Evolutionary conservation across 345 rosid species (phyloP), one percentile per base, ranked within the genome.

Genomic region (Rhodamnia argentea): DNA sequence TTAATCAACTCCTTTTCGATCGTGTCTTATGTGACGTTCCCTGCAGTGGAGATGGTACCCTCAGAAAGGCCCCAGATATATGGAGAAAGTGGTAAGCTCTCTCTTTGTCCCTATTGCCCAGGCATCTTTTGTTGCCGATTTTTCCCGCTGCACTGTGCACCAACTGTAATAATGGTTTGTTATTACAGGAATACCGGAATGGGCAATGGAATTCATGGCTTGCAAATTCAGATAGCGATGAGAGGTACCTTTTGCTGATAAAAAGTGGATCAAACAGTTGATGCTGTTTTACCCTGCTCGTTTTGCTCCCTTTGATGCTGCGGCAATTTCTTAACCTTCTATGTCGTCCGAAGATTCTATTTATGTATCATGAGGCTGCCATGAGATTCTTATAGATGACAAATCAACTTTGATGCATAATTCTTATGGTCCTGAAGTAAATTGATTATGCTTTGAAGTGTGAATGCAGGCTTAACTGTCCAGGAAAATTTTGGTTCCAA

Each of bases 41-140:
- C 20, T 96, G 99, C 92, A 96, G 99, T 86, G 99, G 99, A 86
- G 99, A 96, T 90, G 98, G 99, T 56, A 96, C 99, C 81, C 94
- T 96, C 51, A 96, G 98, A 90, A 97, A 97, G 93, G 98, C 99
- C 91, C 99, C 99, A 7, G 99, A 93, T 91, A 91, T 97, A 62
- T 97, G 99, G 99, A 91, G 99, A 86, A 97, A 95, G 95, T 97
- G 99, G 99, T 84, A 47, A 88, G 44, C 83, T 83, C 85, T 64
- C 52, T 81, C 12, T 83, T 64, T 74, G 81, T 70, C 26, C 78
- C 26, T 70, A 70, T 2, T 0, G 47, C 81, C 47, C 4, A 5
- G 47, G 81, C 81, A 70, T 70, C 47, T 70, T 3, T 23, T 70
- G 26, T 70, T 37, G 26, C 14, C 7, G 7, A 70, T 70, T 70